phyloP scores from a whole-genome alignment of 2,329 filamentous ascomycete species.

The Penicillium sp. region DNA sequence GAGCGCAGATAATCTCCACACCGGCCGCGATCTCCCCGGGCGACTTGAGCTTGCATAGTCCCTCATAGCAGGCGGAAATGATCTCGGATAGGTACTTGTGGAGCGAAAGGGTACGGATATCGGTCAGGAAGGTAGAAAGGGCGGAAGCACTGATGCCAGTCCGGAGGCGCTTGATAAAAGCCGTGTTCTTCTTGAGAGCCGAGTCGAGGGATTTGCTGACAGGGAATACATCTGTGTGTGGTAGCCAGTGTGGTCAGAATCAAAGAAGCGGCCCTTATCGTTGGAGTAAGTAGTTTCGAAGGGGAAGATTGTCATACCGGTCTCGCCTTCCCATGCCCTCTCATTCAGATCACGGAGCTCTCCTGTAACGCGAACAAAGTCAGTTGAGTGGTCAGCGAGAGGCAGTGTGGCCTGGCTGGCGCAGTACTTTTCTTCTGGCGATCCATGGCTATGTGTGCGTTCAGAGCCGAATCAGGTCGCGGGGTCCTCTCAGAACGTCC shows the following conservation, averaged over 20 bases:
- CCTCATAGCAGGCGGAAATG: constrained; percentile 93
- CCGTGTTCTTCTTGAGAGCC: constrained; percentile 96
- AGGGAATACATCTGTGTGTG: constrained; percentile 73
- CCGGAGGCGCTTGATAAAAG: constrained; percentile 94
- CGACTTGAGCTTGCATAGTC: constrained; percentile 87
- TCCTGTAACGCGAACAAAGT: constrained; percentile 59
- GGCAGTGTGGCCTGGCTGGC: constrained; percentile 6
- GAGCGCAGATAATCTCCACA: constrained; percentile 90
- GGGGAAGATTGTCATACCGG: constrained; percentile 62
- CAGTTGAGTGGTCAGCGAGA: constrained; percentile 9
- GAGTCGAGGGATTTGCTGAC: constrained; percentile 85
- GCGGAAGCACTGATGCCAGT: constrained; percentile 84
- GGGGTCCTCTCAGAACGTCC: constrained; percentile 44
- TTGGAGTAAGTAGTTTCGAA: constrained; percentile 1
- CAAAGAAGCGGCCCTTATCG: constrained; percentile 1
- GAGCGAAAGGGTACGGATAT: constrained; percentile 86
- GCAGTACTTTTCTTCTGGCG: constrained; percentile 57
- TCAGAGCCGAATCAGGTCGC: constrained; percentile 36
- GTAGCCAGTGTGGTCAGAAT: constrained; percentile 32
- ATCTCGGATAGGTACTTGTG: constrained; percentile 98
- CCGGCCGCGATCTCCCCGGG: constrained; percentile 90
- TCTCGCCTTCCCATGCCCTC: constrained; percentile 86
- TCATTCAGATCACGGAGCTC: constrained; percentile 89
- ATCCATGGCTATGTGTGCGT: constrained; percentile 50
- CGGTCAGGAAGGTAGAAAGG: constrained; percentile 82